Percentiles rank a stretch among this genome's conserved stretches.
Evolutionary conservation across 805 yeast species (phyloP).

Genomic region (Candida rishiriensis): DNA sequence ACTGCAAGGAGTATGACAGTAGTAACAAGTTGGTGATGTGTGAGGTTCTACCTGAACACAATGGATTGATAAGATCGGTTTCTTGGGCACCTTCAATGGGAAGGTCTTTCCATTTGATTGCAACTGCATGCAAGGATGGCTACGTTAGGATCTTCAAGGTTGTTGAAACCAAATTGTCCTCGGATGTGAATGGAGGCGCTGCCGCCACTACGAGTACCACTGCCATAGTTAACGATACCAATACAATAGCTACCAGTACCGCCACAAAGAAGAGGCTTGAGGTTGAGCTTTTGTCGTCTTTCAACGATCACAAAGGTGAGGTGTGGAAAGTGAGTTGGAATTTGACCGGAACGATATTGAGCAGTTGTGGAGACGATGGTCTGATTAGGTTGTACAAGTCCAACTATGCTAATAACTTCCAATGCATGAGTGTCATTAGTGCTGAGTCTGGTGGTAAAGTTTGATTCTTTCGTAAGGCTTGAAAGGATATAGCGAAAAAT

Average conservation of each 20-base stretch:
- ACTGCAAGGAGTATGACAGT: constrained; percentile 42
- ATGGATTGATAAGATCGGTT: constrained; percentile 80
- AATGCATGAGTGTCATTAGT: constrained; percentile 82
- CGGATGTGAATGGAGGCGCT: constrained; percentile 11
- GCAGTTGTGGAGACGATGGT: constrained; percentile 96
- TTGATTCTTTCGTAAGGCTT: not conserved
- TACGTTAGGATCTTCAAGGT: constrained; percentile 80
- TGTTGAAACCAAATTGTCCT: constrained; percentile 33
- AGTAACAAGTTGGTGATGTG: constrained; percentile 50
- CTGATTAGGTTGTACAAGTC: constrained; percentile 89
- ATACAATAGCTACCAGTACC: too few species aligned
- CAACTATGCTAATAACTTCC: constrained; percentile 78
- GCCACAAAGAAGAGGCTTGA: constrained; percentile 9
- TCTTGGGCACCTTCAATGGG: constrained; percentile 99
- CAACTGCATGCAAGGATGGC: constrained; percentile 97
- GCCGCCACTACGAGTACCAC: too few species aligned
- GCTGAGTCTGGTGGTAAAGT: constrained; percentile 36
- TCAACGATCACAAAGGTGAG: constrained; percentile 37
- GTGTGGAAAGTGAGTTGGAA: constrained; percentile 98
- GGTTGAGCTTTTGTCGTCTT: constrained; percentile 24
- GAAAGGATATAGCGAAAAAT: not conserved
- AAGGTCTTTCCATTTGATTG: constrained; percentile 76
- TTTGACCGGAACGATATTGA: constrained; percentile 83
- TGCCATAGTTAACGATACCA: too few species aligned
- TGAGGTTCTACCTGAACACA: constrained; percentile 74